Base-by-base conservation (phyloP, 306 rosid genomes). In the Inga laurina region DNA sequence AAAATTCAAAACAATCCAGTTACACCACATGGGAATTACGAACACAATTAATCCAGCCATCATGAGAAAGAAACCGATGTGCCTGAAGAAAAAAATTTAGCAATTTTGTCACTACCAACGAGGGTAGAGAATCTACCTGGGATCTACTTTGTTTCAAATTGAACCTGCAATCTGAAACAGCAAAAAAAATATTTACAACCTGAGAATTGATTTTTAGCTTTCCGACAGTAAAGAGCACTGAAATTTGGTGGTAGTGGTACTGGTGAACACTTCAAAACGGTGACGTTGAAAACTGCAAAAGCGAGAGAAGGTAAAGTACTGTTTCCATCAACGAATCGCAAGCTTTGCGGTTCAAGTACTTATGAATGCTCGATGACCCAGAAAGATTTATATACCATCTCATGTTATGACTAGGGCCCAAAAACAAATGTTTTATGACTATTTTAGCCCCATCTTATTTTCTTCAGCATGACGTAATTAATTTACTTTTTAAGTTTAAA, bases 31-130 rank as follows among this genome's bases (percentile, higher is more conserved):
- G 70, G 10, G 49, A 72, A 74, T n/a, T 49, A 5, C n/a, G 21
- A 72, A 46, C 30, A 71, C 37, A 76, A 49, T 16, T 15, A 80
- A 78, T 39, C 83, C 1, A 62, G 46, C 48, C 22, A 77, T 43
- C 30, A 77, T 4, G 27, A 16, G 57, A 77, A 62, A 77, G 54
- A 57, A 57, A 15, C 48, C 78, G 70, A 76, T 35, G 8, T 44
- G 15, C 51, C 30, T 22, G 49, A 22, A 16, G 10, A n/a, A 80
- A 73, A 57, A 76, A 39, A 39, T 18, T 0, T 13, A 15, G 73
- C 59, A 18, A 32, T 45, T 65, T 46, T 78, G 15, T 18, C 64
- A 15, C 1, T 18, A 45, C 0, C 46, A 46, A 32, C 4, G 48
- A 66, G 22, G 45, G 34, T 30, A 43, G 14, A 18, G 22, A 78